Conservation (phyloP, 164 flowering plant species). For the Tinospora cordifolia region DNA sequence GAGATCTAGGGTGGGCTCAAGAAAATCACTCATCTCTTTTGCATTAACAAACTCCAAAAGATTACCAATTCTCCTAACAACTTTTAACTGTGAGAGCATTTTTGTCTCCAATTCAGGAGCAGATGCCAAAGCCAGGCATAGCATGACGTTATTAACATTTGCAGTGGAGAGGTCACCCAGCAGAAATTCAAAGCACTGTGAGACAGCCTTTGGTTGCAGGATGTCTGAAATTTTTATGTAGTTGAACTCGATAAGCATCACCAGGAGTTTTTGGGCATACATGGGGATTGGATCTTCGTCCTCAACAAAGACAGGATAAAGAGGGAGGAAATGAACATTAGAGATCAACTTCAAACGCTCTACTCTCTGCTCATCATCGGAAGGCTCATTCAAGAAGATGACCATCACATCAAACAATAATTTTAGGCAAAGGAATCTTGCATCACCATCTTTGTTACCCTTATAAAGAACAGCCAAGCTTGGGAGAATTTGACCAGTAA, state of each 20-base stretch:
- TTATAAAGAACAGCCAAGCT: conserved; percentile 70
- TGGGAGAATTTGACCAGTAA: conserved; percentile 58
- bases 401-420: conserved; percentile 74
- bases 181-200: conserved; percentile 84
- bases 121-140: conserved; percentile 79
- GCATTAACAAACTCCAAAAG: conserved; percentile 79
- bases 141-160: conserved; percentile 72
- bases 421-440: conserved; percentile 86
- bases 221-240: conserved; percentile 67
- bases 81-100: conserved; percentile 70
- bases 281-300: conserved; percentile 97
- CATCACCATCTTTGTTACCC: conserved; percentile 94
- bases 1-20: conserved; percentile 77
- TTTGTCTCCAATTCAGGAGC: conserved; percentile 82
- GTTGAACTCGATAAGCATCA: conserved; percentile 79
- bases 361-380: conserved; percentile 30
- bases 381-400: conserved; percentile 54
- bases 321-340: conserved; percentile 68
- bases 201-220: conserved; percentile 62
- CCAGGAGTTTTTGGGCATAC: conserved; percentile 92
- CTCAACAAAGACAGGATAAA: conserved; percentile 70
- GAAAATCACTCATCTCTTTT: conserved; percentile 85
- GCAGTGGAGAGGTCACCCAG: conserved; percentile 76
- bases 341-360: conserved; percentile 60
- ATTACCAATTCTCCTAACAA: conserved; percentile 76